phyloP scores from a whole-genome alignment of 768 basidiomycete genomes.

The Boletus reticuloceps region DNA sequence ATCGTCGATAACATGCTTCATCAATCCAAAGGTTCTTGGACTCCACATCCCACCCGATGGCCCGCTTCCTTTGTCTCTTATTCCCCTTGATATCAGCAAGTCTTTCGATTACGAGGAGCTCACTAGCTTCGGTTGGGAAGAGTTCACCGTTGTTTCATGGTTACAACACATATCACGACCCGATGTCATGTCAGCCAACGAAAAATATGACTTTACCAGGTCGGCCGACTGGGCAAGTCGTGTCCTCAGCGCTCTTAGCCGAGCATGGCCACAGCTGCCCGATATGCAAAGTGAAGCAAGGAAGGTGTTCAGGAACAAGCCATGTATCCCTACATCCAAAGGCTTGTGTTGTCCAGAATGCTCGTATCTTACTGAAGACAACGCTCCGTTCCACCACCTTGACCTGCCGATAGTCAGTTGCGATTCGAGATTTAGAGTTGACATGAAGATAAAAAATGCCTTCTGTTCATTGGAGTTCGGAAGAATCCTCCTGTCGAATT shows the following conservation, averaged over 20 bases:
- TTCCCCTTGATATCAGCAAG: conserved; percentile 43
- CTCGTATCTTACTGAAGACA: conserved; percentile 76
- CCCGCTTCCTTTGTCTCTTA: conserved; percentile 69
- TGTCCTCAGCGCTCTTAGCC: conserved; percentile 58
- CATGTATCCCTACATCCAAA: conserved; percentile 43
- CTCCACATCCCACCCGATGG: conserved; percentile 66
- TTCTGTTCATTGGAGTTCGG: conserved; percentile 1
- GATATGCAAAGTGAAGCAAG: conserved; percentile 33
- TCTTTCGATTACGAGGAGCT: conserved; percentile 51
- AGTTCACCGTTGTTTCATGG: conserved; percentile 73
- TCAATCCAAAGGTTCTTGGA: conserved; percentile 55
- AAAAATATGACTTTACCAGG: conserved; percentile 55
- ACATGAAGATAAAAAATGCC: not conserved
- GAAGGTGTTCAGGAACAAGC: conserved; percentile 28
- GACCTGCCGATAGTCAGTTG: not conserved
- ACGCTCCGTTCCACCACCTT: conserved; percentile 25
- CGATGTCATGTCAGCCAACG: conserved; percentile 33
- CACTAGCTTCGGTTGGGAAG: conserved; percentile 67
- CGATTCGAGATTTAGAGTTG: conserved; percentile 38
- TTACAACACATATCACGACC: conserved; percentile 57
- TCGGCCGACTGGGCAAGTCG: conserved; percentile 77
- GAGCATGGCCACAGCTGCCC: conserved; percentile 64
- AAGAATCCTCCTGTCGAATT: not conserved
- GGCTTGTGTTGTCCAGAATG: conserved; percentile 71
- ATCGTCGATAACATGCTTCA: conserved; percentile 58